Evolutionary conservation across 148 eudicot species (phyloP), one percentile per base, ranked within the genome.

Genomic region (Agrostemma githago): DNA sequence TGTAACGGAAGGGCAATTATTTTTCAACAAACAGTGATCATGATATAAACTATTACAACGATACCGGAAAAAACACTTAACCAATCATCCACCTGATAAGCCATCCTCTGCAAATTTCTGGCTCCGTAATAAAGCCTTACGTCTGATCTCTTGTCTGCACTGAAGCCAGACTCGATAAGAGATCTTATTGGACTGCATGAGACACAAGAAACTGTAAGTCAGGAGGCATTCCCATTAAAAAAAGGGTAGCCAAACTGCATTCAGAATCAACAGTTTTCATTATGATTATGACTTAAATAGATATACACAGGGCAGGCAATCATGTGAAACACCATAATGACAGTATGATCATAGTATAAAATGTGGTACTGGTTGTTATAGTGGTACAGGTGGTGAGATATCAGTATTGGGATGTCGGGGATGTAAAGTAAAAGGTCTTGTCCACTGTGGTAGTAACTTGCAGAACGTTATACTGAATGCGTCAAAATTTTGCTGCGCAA

Each of bases 91-190:
- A 94, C 98, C 97, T 91, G 97, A 84, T 94, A 91, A 73, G 98
- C 98, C 98, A 94, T 94, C 78, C 92, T 88, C 67, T 82, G 78
- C 72, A 94, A 88, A 84, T 91, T 91, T 84, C 93, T 88, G 66
- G 97, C 98, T 78, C 98, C 98, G 48, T 89, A 94, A 76, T 91
- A 94, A 57, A 94, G 95, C 80, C 98, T 88, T 69, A 94, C 97
- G 83, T 94, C 96, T 42, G 96, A 84, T 85, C 98, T 87, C 82
- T 85, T 85, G 51, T 85, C 86, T 9, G 93, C 93, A 73, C 82
- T 34, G 56, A 94, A 91, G 46, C 98, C 98, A 54, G 90, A 82
- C 82, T 94, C 98, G 26, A 94, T 94, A 73, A 94, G 88, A 63
- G 98, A 91, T 64, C 98, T 84, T 65, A 93, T 89, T 65, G 98